phyloP scores from a whole-genome alignment of 768 basidiomycete genomes.

The Hygrocybe coccinea region DNA sequence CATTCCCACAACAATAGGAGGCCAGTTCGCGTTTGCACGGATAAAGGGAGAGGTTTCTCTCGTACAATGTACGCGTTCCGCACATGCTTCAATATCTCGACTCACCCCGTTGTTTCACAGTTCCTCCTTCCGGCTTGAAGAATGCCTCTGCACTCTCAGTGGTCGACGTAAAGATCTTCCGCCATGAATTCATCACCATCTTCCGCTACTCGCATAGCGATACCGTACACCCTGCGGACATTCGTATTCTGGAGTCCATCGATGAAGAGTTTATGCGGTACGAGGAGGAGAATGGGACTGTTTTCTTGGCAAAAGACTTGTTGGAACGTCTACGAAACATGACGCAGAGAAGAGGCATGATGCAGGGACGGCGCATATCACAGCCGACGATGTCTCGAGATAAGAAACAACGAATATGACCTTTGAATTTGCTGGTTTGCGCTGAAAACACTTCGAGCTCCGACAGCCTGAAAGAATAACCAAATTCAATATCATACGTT shows the following conservation, averaged over 20 bases:
- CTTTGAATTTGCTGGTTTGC: no score
- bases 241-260: conserved; percentile 50
- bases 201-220: conserved; percentile 48
- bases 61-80: conserved; percentile 60
- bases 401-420: no score
- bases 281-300: conserved; percentile 55
- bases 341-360: conserved; percentile 19
- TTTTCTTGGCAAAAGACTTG: conserved; percentile 52
- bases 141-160: conserved; percentile 43
- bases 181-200: conserved; percentile 61
- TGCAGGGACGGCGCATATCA: background rate
- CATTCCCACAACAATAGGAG: conserved; percentile 34
- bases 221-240: conserved; percentile 46
- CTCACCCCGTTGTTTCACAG: conserved; percentile 19
- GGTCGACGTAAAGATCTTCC: conserved; percentile 50
- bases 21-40: conserved; percentile 55
- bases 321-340: conserved; percentile 42
- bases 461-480: no score
- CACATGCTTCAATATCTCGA: background rate
- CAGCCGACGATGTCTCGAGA: background rate
- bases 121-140: conserved; percentile 30
- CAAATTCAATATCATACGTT: no score
- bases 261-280: conserved; percentile 45
- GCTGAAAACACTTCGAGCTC: no score
- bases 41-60: conserved; percentile 50